Percentiles rank a stretch among this genome's conserved stretches.
These are phyloP conservation scores for Leccinum holopus DNA, from an alignment of 1,284 basidiomycete genomes.

Conservation along the genomic window DNA sequence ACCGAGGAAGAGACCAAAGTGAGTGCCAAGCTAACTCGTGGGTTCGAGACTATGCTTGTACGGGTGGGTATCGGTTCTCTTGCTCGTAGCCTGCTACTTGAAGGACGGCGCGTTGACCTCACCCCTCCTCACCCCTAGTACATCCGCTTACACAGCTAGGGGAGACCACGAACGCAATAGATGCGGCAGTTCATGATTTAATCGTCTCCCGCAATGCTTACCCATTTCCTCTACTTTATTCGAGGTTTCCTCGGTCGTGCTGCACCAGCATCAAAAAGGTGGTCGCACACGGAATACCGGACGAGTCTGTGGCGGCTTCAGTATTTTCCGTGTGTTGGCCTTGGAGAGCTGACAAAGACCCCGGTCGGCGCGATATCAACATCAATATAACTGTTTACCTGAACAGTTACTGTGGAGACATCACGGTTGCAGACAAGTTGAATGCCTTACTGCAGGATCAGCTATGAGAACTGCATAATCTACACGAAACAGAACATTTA, in stretches of 20 bases:
- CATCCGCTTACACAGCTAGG: slow-evolving; percentile 51
- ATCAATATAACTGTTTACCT: slow-evolving; percentile 81
- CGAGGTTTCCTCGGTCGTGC: slow-evolving; percentile 79
- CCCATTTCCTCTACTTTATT: slow-evolving; percentile 84
- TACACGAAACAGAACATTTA: no score
- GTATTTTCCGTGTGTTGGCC: neutral
- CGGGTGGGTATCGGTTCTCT: slow-evolving; percentile 42
- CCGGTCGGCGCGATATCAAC: slow-evolving; percentile 83
- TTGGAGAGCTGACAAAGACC: neutral
- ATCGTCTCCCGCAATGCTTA: slow-evolving; percentile 74
- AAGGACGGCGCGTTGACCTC: neutral
- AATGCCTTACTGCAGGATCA: slow-evolving; percentile 51
- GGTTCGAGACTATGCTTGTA: slow-evolving; percentile 57
- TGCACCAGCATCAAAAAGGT: slow-evolving; percentile 93
- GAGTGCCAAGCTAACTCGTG: slow-evolving; percentile 61
- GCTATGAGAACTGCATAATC: neutral
- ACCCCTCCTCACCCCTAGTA: neutral
- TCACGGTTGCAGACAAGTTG: neutral
- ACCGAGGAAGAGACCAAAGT: slow-evolving; percentile 57
- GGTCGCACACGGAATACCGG: slow-evolving; percentile 82
- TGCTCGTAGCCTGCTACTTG: neutral
- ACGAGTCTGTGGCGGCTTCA: slow-evolving; percentile 52
- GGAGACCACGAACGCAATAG: slow-evolving; percentile 72
- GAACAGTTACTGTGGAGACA: slow-evolving; percentile 84
- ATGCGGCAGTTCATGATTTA: slow-evolving; percentile 67